Percentiles rank a stretch among this genome's conserved stretches.
These are phyloP conservation scores for Microcyclospora pomicola DNA, from an alignment of 2,329 filamentous ascomycete species.

Conservation along the genomic window DNA sequence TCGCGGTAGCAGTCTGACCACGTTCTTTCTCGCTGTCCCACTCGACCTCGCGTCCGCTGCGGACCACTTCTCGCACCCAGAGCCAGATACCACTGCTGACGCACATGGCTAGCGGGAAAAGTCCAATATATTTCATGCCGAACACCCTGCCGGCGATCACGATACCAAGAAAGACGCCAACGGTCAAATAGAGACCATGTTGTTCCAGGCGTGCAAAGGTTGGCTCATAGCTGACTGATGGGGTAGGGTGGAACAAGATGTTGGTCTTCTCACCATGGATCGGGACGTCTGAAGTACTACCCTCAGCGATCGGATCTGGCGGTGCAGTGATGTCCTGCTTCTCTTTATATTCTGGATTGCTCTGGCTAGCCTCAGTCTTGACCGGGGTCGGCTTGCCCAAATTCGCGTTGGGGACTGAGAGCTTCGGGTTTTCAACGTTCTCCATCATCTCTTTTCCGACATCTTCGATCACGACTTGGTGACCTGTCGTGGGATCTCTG, in stretches of 20 bases:
- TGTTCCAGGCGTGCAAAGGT: slow-evolving; percentile 68
- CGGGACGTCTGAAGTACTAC: slow-evolving; percentile 81
- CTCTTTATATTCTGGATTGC: slow-evolving; percentile 64
- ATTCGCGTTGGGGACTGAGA: slow-evolving; percentile 84
- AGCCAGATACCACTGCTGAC: slow-evolving; percentile 68
- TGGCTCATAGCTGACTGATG: slow-evolving; percentile 75
- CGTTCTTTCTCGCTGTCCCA: slow-evolving; percentile 80
- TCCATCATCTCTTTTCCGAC: slow-evolving; percentile 57
- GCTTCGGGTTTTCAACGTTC: slow-evolving; percentile 55
- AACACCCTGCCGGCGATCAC: slow-evolving; percentile 66
- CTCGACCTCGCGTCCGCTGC: slow-evolving; percentile 68
- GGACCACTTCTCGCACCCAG: slow-evolving; percentile 78
- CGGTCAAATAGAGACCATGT: slow-evolving; percentile 56
- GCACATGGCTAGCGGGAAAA: slow-evolving; percentile 59
- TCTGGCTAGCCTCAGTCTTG: slow-evolving; percentile 56
- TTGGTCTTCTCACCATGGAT: slow-evolving; percentile 96
- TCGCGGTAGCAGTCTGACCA: slow-evolving; percentile 70
- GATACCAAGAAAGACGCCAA: slow-evolving; percentile 57
- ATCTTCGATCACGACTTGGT: slow-evolving; percentile 74
- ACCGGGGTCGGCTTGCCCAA: slow-evolving; percentile 60
- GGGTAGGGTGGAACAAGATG: slow-evolving; percentile 87
- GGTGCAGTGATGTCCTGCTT: slow-evolving; percentile 84
- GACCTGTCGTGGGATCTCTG: slow-evolving; percentile 78
- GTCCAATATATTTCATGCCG: slow-evolving; percentile 60
- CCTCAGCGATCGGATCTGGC: slow-evolving; percentile 69